Percentiles rank a stretch among this genome's conserved stretches.
Evolutionary conservation across 2,329 filamentous ascomycete genomes (phyloP).

Genomic region (Paecilomyces variotii): DNA sequence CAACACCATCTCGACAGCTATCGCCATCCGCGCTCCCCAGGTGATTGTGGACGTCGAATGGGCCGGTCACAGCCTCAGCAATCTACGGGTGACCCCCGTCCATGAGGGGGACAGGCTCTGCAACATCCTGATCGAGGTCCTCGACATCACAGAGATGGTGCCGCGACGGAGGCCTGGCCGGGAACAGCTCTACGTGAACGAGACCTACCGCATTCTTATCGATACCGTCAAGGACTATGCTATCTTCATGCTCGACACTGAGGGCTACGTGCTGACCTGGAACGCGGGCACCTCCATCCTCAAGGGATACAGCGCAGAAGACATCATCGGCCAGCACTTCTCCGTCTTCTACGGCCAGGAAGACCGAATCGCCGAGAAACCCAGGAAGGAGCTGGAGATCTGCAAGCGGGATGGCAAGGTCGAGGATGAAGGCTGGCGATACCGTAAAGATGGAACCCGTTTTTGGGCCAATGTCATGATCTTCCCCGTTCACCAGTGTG

Average conservation of each 20-base stretch:
- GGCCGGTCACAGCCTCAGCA: constrained; percentile 8
- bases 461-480: constrained; percentile 58
- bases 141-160: constrained; percentile 26
- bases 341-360: constrained; percentile 49
- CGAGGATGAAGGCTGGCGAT: constrained; percentile 55
- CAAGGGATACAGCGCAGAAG: constrained; percentile 48
- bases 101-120: constrained; percentile 30
- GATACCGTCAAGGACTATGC: constrained; percentile 56
- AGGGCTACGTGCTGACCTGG: constrained; percentile 51
- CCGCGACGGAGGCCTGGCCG: constrained; percentile 19
- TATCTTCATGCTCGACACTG: constrained; percentile 53
- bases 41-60: constrained; percentile 20
- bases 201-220: constrained; percentile 54
- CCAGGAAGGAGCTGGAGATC: constrained; percentile 43
- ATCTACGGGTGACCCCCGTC: constrained; percentile 37
- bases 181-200: constrained; percentile 41
- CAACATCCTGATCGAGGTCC: constrained; percentile 37
- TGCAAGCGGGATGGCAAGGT: constrained; percentile 49
- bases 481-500: constrained; percentile 47
- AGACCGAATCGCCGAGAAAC: constrained; percentile 44
- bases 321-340: constrained; percentile 53
- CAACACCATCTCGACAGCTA: constrained; percentile 30
- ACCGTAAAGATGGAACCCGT: constrained; percentile 48
- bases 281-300: constrained; percentile 49
- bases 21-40: constrained; percentile 26